Evolutionary conservation across 352 stramenopile genomes (phyloP), one percentile per base, ranked within the genome.

Genomic region (Phytophthora europaea): DNA sequence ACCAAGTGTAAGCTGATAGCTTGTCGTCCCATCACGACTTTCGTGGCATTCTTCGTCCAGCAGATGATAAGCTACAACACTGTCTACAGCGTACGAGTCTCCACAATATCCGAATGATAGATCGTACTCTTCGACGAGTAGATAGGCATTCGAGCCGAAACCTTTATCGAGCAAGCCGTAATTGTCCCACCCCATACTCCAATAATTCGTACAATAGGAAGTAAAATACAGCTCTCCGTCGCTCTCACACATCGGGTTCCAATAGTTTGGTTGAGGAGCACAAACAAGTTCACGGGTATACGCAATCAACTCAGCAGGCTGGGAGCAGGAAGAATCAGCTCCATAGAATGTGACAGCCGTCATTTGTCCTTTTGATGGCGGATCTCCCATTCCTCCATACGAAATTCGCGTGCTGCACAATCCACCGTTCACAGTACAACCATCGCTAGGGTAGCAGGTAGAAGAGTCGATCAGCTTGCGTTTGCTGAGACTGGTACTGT

Each of bases 121-220:
- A 43, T 62, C 52, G 31, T 69, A 69, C 16, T 61, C 22, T 15
- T 69, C 62, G 9, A 69, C n/a, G 6, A 69, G 23, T 4, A 69
- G 34, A 36, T 69, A 69, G 7, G 38, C 3, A n/a, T 16, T 55
- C 12, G 20, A 68, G 10, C 50, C 36, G 50, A 68, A 68, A 20
- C 23, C 61, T 53, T 4, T 43, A 45, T 48, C 9, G 6, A 65
- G 20, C 7, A 45, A n/a, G 28, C 18, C n/a, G 16, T 40, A 47
- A 8, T 43, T 15, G 26, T 65, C 43, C 12, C 22, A 53, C 8
- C 28, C 60, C 13, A 12, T 16, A 23, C 13, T 20, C 5, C 28
- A 31, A 40, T 69, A 69, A 4, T 6, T 34, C n/a, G 62, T 57
- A 26, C 62, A 69, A 26, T 69, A 6, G 3, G 36, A 36, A 10